A percentile compares a stretch with the other conserved stretches of the same genome.
Conservation (phyloP, 495 filamentous ascomycete genomes). For the Saxophila tyrrhenica region DNA sequence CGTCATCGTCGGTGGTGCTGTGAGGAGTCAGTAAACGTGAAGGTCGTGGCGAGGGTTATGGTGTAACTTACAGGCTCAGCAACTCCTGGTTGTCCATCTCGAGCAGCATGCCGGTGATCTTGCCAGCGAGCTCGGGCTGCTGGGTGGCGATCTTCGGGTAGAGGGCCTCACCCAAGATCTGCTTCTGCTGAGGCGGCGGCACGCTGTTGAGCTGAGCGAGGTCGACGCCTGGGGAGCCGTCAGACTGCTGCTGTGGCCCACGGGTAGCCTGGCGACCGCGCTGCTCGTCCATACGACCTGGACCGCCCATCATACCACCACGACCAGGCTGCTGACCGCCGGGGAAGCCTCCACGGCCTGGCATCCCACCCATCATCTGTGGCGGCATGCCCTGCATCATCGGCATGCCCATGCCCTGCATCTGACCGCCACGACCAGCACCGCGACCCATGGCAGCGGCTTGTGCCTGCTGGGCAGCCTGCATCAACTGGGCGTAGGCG, state of each 20-base stretch:
- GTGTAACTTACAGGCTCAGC: conserved; percentile 75
- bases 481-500: conserved; percentile 27
- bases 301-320: conserved; percentile 38
- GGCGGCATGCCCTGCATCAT: conserved; percentile 51
- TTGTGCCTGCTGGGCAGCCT: conserved; percentile 44
- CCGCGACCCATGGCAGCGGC: conserved; percentile 51
- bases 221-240: conserved; percentile 24
- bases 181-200: conserved; percentile 75
- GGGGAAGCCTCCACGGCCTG: conserved; percentile 42
- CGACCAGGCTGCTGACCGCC: conserved; percentile 32
- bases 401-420: conserved; percentile 58
- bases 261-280: conserved; percentile 19
- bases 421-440: conserved; percentile 57
- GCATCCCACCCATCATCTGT: conserved; percentile 44
- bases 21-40: background rate
- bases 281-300: conserved; percentile 23
- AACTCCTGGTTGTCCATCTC: conserved; percentile 98
- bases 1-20: conserved; percentile 80
- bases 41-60: conserved; percentile 3
- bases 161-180: conserved; percentile 90
- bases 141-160: conserved; percentile 94
- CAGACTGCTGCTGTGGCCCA: conserved; percentile 13
- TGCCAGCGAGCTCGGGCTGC: conserved; percentile 90
- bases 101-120: conserved; percentile 98
- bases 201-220: conserved; percentile 40